Percentiles rank a stretch among this genome's conserved stretches.
Evolutionary conservation across 2,329 filamentous ascomycete species (phyloP).

Genomic region (Trichophyton mentagrophytes): DNA sequence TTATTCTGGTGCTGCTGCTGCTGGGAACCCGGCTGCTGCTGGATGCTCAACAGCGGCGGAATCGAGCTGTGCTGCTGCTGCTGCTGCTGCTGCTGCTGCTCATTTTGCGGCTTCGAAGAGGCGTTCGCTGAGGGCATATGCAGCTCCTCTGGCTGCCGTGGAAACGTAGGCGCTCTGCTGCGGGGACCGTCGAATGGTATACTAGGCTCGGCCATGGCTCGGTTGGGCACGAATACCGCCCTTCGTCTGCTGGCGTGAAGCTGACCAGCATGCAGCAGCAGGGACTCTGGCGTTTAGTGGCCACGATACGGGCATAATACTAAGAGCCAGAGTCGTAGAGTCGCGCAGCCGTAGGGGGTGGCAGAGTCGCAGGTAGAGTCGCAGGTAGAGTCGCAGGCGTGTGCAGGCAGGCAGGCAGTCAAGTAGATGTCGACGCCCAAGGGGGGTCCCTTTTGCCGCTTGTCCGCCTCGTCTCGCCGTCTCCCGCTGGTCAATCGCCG

Average conservation of each 20-base stretch:
- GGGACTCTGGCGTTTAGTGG: not conserved
- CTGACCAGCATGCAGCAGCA: not conserved
- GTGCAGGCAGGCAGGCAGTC: too few species aligned
- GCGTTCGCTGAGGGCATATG: conserved; percentile 37
- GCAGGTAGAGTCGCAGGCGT: not conserved
- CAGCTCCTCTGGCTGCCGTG: conserved; percentile 43
- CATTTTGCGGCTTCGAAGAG: conserved; percentile 25
- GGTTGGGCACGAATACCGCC: not conserved
- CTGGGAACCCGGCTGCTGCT: not conserved
- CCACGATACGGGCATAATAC: not conserved
- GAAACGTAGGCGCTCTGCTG: conserved; percentile 36
- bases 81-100: conserved; percentile 37
- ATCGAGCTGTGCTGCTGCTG: conserved; percentile 37
- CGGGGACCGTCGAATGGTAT: conserved; percentile 41
- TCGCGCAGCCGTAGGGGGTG: not conserved
- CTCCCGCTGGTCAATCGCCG: not conserved
- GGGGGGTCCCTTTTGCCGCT: too few species aligned
- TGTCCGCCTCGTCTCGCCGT: not conserved
- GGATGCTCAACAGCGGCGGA: conserved; percentile 1
- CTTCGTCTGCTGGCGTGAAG: not conserved
- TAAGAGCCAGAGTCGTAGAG: not conserved
- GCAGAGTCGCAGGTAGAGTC: too few species aligned
- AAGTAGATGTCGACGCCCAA: too few species aligned
- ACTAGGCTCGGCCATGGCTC: conserved; percentile 32
- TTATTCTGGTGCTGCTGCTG: conserved; percentile 30